phyloP scores from a whole-genome alignment of 176 grass and related monocot genomes.

The Oryza punctata region DNA sequence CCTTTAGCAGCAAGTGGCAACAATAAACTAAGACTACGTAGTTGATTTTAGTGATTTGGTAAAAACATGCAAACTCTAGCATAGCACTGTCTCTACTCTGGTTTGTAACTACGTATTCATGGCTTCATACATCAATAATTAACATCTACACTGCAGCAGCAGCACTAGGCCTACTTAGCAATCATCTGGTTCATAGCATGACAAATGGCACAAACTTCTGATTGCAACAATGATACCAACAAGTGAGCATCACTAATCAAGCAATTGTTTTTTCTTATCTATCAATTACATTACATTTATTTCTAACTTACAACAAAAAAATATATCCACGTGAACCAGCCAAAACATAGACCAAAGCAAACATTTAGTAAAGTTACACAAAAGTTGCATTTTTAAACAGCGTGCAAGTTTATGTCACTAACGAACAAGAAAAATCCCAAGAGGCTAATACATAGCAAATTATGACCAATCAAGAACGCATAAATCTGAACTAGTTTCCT shows the following conservation, averaged over 20 bases:
- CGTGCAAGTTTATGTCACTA: not conserved
- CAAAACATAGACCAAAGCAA: not conserved
- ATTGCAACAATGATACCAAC: not conserved
- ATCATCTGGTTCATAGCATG: not conserved
- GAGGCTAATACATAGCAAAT: not conserved
- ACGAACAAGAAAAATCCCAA: not conserved
- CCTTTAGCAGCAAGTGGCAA: not conserved
- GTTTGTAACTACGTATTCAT: not conserved
- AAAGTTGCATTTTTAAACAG: not conserved
- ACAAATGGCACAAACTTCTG: not conserved
- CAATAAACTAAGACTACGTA: not conserved
- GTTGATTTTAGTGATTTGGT: not conserved
- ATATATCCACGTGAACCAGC: not conserved
- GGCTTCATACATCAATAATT: not conserved
- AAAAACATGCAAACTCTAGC: not conserved
- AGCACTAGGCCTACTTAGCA: not conserved
- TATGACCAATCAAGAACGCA: not conserved
- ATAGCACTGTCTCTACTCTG: not conserved
- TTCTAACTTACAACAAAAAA: not conserved
- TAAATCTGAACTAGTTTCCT: not conserved
- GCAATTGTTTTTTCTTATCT: not conserved
- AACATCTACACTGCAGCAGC: not conserved
- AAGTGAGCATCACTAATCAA: not conserved
- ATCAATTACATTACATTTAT: not conserved
- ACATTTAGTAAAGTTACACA: not conserved